Base-by-base conservation (phyloP, 2,329 filamentous ascomycete species). In the Chaetomium sp. region DNA sequence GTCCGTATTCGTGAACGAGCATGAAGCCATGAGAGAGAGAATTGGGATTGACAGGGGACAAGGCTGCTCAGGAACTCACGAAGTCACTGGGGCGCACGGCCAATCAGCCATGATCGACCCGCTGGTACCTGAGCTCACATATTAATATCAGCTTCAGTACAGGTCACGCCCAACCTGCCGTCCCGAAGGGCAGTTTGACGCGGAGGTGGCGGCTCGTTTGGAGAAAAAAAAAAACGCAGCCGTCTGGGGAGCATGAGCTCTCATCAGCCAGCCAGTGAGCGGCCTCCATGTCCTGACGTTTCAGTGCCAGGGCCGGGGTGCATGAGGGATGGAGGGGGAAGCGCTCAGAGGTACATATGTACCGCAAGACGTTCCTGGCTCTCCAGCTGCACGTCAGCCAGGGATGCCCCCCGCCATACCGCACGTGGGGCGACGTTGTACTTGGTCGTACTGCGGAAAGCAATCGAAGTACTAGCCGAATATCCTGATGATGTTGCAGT, bases 101-200 rank as follows among this genome's bases (percentile, higher is more conserved):
- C 67, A 69, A 70, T 68, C 65, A 68, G 61, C 67, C 61, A 65
- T 64, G 66, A 33, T 62, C 60, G 66, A 67, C 55, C 63, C 57
- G 60, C 63, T 69, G 58, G 70, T 70, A 73, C 72, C 69, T 73
- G 72, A 71, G 69, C 42, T 47, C 60, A 65, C 65, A 72, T 68
- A 72, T 72, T 73, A 74, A 73, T 70, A 71, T 63, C 57, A 65
- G 63, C 60, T 35, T 42, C 62, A 69, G 64, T 65, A 68, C 60
- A 68, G 62, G 68, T 71, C 68, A 70, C 65, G 62, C 63, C 67
- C 61, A 63, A 63, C 35, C 63, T 45, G 63, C 47, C 25, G 53
- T 57, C 33, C 60, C 66, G 64, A 61, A 55, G 31, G 45, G 56
- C 27, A 68, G 59, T 57, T 62, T 35, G 57, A 64, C 62, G 65